Evolutionary conservation across 2,329 filamentous ascomycete genomes (phyloP).

Genomic region (Elsinoe arachidis): DNA sequence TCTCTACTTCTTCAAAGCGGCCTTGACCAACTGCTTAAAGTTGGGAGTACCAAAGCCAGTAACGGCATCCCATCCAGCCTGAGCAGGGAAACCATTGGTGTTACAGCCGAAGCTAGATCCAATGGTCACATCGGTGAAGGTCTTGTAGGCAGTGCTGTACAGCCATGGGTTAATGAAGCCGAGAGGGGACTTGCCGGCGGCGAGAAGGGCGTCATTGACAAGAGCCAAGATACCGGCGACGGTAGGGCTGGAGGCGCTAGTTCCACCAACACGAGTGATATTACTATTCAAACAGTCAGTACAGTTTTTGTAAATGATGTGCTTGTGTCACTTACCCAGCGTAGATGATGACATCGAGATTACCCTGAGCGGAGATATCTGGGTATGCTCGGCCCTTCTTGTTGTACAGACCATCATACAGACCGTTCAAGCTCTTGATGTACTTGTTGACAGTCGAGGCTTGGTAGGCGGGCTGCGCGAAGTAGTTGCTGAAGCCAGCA

Average conservation of each 20-base stretch:
- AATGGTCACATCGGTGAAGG: slow-evolving; percentile 39
- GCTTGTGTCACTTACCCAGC: background rate
- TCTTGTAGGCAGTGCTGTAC: slow-evolving; percentile 38
- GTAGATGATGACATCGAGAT: slow-evolving; percentile 31
- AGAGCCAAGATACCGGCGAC: slow-evolving; percentile 50
- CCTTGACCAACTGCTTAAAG: background rate
- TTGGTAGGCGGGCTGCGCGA: slow-evolving; percentile 37
- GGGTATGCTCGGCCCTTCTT: slow-evolving; percentile 37
- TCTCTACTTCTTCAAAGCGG: background rate
- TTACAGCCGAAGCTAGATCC: slow-evolving; percentile 29
- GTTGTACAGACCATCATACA: slow-evolving; percentile 39
- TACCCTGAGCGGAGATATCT: slow-evolving; percentile 45
- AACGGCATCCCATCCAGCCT: slow-evolving; percentile 27
- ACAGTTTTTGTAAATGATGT: background rate
- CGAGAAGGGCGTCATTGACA: slow-evolving; percentile 52
- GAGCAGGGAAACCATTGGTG: slow-evolving; percentile 22
- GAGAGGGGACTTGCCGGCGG: slow-evolving; percentile 38
- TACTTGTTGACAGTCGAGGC: slow-evolving; percentile 33
- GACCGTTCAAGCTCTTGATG: slow-evolving; percentile 31
- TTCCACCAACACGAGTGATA: slow-evolving; percentile 37
- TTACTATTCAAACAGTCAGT: slow-evolving; percentile 24
- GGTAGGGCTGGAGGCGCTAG: slow-evolving; percentile 47
- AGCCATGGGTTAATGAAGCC: slow-evolving; percentile 53
- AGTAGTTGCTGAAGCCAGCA: slow-evolving; percentile 40
- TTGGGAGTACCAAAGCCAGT: slow-evolving; percentile 24